Evolutionary conservation across 108 stramenopile genomes (phyloP), one percentile per base, ranked within the genome.

Genomic region (Nitzschia inconspicua): DNA sequence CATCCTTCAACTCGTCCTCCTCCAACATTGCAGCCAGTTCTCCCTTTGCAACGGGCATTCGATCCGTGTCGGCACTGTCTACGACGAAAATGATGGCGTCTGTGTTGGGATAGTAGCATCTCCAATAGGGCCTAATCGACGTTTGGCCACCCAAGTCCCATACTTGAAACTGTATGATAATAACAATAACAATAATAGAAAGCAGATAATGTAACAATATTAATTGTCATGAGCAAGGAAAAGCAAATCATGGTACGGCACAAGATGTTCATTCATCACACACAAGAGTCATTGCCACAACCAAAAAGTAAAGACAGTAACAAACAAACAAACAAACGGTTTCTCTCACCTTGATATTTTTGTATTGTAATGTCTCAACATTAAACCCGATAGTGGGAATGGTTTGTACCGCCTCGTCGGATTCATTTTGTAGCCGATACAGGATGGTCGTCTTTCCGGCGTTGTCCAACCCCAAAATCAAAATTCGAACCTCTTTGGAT

Each of bases 61-160:
- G 83, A 59, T 98, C 97, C 22, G 80, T 70, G 66, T 99, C 99
- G 40, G 97, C 96, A 56, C 89, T 92, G 65, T 99, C 99, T 0
- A 99, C 99, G 5, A 98, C 97, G 73, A 98, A 99, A 57, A 99
- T 97, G 53, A 99, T 97, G 31, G 97, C 99, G 76, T 99, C 98
- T 9, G 99, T 99, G 77, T 99, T 98, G 37, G 97, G 98, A 62
- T 98, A 99, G 63, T 98, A 99, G 83, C 95, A 96, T 66, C 99
- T 55, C 99, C 99, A 99, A 70, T 98, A 99, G 5, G 99, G 99
- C 47, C 99, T 95, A 65, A 99, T 99, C 47, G 85, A 92, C 3
- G 97, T 98, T 81, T 99, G 98, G 13, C 99, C 99, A 25, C 97
- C 99, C 32, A 99, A 73, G 67, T 99, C 99, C 99, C 99, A 99